Conservation (phyloP, 768 basidiomycete genomes). For the Auricularia sp. region DNA sequence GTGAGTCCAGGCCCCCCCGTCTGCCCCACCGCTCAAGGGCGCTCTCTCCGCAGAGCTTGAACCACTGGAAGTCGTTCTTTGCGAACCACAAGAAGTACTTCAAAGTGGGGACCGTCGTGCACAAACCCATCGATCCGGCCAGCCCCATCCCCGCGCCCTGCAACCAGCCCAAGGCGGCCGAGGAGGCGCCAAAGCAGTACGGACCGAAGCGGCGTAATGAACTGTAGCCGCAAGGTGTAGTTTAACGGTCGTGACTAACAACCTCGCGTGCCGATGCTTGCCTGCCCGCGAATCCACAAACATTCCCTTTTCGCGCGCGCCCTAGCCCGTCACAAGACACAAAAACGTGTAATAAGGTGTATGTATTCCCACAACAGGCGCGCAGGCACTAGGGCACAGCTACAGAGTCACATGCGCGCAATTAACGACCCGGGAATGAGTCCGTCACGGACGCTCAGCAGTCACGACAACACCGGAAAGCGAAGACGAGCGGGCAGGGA, state of each 20-base stretch:
- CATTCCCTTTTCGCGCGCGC: too few species aligned
- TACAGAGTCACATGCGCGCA: too few species aligned
- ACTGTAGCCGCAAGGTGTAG: constrained; percentile 20
- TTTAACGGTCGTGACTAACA: neutral
- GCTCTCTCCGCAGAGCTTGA: constrained; percentile 44
- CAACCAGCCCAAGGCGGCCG: constrained; percentile 45
- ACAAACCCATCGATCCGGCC: constrained; percentile 65
- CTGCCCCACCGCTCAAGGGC: neutral
- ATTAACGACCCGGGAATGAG: neutral
- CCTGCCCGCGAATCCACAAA: too few species aligned
- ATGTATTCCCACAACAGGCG: too few species aligned
- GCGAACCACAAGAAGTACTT: constrained; percentile 67
- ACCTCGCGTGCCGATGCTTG: too few species aligned
- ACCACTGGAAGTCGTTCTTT: constrained; percentile 90
- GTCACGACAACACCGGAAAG: neutral
- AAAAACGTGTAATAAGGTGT: too few species aligned
- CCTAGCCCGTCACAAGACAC: too few species aligned
- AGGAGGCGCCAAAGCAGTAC: constrained; percentile 13
- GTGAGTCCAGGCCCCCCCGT: constrained; percentile 31
- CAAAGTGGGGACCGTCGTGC: constrained; percentile 66
- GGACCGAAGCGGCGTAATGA: constrained; percentile 19
- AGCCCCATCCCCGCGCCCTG: constrained; percentile 71
- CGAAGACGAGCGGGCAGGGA: neutral
- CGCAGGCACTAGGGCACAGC: too few species aligned
- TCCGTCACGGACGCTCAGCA: neutral